A percentile compares a stretch with the other conserved stretches of the same genome.
phyloP scores from a whole-genome alignment of 2,329 filamentous ascomycete genomes.

The Cryphonectria nitschkei region DNA sequence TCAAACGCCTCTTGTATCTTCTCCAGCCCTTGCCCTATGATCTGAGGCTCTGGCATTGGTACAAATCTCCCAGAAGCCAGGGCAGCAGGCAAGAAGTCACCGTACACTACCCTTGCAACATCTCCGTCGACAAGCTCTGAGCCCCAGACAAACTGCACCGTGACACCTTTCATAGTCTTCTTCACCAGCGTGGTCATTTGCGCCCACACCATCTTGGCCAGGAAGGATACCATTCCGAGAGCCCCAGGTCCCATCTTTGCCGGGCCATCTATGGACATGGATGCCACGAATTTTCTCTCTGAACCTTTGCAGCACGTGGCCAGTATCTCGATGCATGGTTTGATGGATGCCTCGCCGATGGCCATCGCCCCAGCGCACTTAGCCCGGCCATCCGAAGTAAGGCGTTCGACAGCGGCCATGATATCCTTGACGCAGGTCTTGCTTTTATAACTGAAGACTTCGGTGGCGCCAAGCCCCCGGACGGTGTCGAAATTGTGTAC shows the following conservation, averaged over 20 bases:
- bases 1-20: conserved; percentile 37
- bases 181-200: conserved; percentile 20
- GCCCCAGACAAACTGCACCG: conserved; percentile 33
- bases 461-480: conserved; percentile 44
- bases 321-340: conserved; percentile 31
- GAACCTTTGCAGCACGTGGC: conserved; percentile 2
- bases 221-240: background rate
- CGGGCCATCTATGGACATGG: background rate
- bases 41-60: conserved; percentile 33
- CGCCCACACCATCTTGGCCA: conserved; percentile 21
- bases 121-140: conserved; percentile 29
- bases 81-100: conserved; percentile 35
- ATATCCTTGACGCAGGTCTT: conserved; percentile 37
- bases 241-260: conserved; percentile 12
- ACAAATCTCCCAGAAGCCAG: conserved; percentile 34
- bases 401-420: conserved; percentile 28
- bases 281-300: conserved; percentile 31
- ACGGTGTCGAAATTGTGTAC: conserved; percentile 45
- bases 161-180: conserved; percentile 4
- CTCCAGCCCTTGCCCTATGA: conserved; percentile 37
- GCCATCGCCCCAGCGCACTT: conserved; percentile 32
- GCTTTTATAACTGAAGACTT: conserved; percentile 48
- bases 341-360: conserved; percentile 28
- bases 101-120: conserved; percentile 33
- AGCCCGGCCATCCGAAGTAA: conserved; percentile 23